Evolutionary conservation across 352 stramenopile species (phyloP), one percentile per base, ranked within the genome.

Genomic region (Blastocystis sp.): DNA sequence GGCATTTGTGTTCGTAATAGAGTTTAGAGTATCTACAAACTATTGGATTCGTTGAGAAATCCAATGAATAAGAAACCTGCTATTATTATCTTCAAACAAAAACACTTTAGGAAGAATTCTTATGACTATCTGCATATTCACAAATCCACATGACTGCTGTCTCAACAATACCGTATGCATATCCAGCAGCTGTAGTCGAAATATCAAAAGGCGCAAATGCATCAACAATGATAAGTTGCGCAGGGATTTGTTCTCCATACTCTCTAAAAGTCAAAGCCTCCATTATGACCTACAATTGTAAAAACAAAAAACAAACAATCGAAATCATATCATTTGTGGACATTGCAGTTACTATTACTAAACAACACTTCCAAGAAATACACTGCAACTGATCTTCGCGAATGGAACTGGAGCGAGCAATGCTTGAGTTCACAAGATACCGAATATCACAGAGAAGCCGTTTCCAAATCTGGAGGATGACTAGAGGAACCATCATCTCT

Each of bases 141-240:
- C 41, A 43, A 6, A 84, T 84, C 73, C 73, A 84, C 43, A 84
- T 64, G 20, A 84, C 73, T 37, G 73, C 73, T 11, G 73, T 84
- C 13, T 84, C 73, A 9, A 84, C 41, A 20, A 84, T 47, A 29
- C 73, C 73, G 23, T 50, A 84, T 13, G 55, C 50, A 39, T 66
- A 66, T 11, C 73, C 73, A 63, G 55, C 26, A 9, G 73, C 15
- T 29, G 73, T 66, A 29, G 50, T 45, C 2, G 73, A 84, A 20
- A 84, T 20, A 64, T 84, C 73, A 9, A 45, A 66, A 6, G 73
- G 73, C 26, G 53, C 26, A 63, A 84, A 69, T 23, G 47, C 26
- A 45, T 84, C 47, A 5, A 84, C 73, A 8, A 66, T 6, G 5
- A 84, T 8, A 15, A 84, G 39, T 29, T 84, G 73, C 47, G 56